Conservation (phyloP, 768 basidiomycete species). For the Asterophora lycoperdoides region DNA sequence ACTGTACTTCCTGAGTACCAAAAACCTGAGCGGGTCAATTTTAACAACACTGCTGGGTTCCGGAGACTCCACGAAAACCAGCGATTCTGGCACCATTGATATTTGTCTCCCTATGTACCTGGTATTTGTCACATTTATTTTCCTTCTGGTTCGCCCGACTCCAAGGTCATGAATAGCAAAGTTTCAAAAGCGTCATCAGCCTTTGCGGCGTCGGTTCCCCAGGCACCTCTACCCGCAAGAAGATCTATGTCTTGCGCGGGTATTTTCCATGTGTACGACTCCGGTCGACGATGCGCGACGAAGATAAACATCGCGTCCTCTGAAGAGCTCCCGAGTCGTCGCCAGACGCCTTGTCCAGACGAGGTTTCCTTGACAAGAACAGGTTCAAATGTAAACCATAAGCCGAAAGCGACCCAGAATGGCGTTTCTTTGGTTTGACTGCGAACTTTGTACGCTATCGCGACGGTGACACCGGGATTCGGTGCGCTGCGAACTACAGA, state of each 20-base stretch:
- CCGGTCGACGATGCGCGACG: conserved; percentile 49
- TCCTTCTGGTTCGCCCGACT: conserved; percentile 13
- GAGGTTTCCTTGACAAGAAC: conserved; percentile 36
- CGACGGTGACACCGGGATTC: conserved; percentile 31
- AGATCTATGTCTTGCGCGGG: conserved; percentile 52
- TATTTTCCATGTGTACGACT: conserved; percentile 55
- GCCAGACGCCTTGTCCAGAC: conserved; percentile 26
- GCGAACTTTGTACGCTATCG: conserved; percentile 76
- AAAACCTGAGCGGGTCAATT: conserved; percentile 39
- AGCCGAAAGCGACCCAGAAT: conserved; percentile 78
- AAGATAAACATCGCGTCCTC: conserved; percentile 59
- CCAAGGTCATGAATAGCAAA: conserved; percentile 48
- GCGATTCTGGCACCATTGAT: conserved; percentile 33
- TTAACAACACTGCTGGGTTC: conserved; percentile 47
- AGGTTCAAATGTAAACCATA: conserved; percentile 68
- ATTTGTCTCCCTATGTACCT: no score
- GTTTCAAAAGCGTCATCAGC: conserved; percentile 69
- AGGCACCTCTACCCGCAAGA: conserved; percentile 52
- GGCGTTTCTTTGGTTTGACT: conserved; percentile 66
- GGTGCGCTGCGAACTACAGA: conserved; percentile 7
- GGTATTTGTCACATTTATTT: no score
- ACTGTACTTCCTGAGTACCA: conserved; percentile 53
- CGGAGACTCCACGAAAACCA: conserved; percentile 57
- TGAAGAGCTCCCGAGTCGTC: conserved; percentile 36
- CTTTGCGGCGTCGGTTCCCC: conserved; percentile 39